Conservation (phyloP, 257 asterid species). For the Gynochthodes officinalis region DNA sequence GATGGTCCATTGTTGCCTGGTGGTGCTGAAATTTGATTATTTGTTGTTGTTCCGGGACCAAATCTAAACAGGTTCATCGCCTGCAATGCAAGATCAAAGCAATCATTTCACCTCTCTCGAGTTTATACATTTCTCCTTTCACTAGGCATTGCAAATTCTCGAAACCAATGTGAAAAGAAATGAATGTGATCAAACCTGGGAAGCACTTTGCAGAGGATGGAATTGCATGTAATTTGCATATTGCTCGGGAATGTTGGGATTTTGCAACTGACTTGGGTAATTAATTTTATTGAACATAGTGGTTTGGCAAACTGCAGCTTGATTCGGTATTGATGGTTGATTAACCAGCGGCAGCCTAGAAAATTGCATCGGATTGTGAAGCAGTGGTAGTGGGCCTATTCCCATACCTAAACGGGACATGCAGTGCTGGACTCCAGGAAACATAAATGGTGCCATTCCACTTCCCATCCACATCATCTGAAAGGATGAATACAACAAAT, state of each 20-base stretch:
- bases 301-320: constrained; percentile 32
- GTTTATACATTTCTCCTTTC: not conserved
- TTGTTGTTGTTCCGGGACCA: constrained; percentile 45
- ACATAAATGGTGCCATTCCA: too few species aligned
- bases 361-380: constrained; percentile 57
- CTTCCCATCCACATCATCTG: too few species aligned
- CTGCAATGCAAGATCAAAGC: constrained; percentile 31
- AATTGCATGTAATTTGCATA: too few species aligned
- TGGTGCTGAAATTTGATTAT: too few species aligned
- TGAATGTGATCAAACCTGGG: too few species aligned
- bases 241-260: too few species aligned
- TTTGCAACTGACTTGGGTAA: constrained; percentile 50
- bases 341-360: constrained; percentile 44
- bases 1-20: constrained; percentile 35
- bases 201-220: too few species aligned
- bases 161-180: too few species aligned
- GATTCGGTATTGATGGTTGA: constrained; percentile 39
- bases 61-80: constrained; percentile 48
- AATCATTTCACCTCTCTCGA: not conserved
- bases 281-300: constrained; percentile 30
- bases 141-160: too few species aligned
- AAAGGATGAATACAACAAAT: too few species aligned
- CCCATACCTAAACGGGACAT: constrained; percentile 67
- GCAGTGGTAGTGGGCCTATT: constrained; percentile 44
- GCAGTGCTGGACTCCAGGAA: too few species aligned